Evolutionary conservation across 352 stramenopile genomes (phyloP), one percentile per base, ranked within the genome.

Genomic region (Pythium coloratum): DNA sequence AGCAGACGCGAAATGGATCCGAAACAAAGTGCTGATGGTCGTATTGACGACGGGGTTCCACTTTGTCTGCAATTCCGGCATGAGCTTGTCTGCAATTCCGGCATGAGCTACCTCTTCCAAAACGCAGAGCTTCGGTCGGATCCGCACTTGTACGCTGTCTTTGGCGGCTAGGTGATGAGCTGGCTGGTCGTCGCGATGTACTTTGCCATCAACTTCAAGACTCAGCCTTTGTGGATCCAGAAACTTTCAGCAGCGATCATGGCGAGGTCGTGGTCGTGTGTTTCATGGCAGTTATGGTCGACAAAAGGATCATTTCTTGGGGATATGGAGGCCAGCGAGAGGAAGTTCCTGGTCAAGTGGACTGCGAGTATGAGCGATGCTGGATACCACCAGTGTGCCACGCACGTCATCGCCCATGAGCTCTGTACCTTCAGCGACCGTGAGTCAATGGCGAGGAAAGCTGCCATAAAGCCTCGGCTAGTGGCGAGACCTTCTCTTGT

Each of bases 61-160:
- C 46, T 76, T 24, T 24, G 20, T 24, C 20, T 24, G 20, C 20
- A 24, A 24, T 24, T 24, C 20, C 20, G 20, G 20, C 20, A 24
- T 24, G 20, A 24, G 20, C 20, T 76, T 33, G 34, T 24, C 20
- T 78, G 69, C 64, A 81, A 79, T 28, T 47, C 61, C 2, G 59
- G 49, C 16, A 56, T 66, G 8, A 69, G 79, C 59, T 50, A 62
- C 2, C 1, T 79, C 0, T 58, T 75, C n/a, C 34, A 69, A 18
- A 77, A 78, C 12, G 66, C 71, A 0, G 66, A 73, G 28, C 33
- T 81, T 9, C 75, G 59, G 56, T 79, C 70, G 0, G 75, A 81
- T 14, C 72, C 75, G 28, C 75, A 81, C 26, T 32, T 81, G 26
- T 81, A 77, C 64, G 75, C 75, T n/a, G 77, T 81, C 3, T 68